Conservation (phyloP, 2,329 filamentous ascomycete species). For the Coniochaeta ligniaria region DNA sequence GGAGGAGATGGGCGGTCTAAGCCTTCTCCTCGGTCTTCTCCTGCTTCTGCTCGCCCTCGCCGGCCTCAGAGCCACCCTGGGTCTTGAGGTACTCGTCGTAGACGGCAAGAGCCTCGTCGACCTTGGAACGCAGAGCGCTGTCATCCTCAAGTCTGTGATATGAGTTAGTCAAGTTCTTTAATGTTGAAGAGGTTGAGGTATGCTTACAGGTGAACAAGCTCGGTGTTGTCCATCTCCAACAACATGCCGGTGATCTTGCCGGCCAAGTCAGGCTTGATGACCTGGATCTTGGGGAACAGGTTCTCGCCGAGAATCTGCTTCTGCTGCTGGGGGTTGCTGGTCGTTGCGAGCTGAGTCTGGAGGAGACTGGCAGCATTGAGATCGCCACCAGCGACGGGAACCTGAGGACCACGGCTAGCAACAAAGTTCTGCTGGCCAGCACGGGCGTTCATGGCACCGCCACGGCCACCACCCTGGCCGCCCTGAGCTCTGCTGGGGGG, state of each 20-base stretch:
- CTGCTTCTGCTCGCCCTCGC: conserved; percentile 38
- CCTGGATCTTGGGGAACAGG: conserved; percentile 97
- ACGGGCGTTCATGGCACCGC: conserved; percentile 27
- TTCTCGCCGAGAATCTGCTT: conserved; percentile 98
- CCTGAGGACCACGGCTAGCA: conserved; percentile 35
- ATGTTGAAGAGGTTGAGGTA: background rate
- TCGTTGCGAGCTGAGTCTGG: conserved; percentile 49
- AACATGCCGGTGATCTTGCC: conserved; percentile 99
- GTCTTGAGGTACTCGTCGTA: conserved; percentile 99
- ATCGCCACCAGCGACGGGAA: conserved; percentile 26
- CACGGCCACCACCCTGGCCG: conserved; percentile 32
- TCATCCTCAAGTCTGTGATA: conserved; percentile 76
- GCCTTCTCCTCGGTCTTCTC: conserved; percentile 46
- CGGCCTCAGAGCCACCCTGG: conserved; percentile 33
- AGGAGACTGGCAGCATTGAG: conserved; percentile 36
- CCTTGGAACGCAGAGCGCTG: conserved; percentile 82
- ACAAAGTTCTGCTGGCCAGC: conserved; percentile 32
- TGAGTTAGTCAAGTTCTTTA: conserved; percentile 5
- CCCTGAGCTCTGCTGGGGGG: conserved; percentile 42
- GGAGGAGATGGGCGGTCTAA: conserved; percentile 13
- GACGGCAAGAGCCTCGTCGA: conserved; percentile 92
- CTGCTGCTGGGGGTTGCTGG: conserved; percentile 64
- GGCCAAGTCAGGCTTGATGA: conserved; percentile 88
- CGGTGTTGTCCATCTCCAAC: conserved; percentile 95
- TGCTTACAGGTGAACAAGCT: conserved; percentile 92